These are phyloP conservation scores for Rhypophila decipiens DNA, from an alignment of 495 filamentous ascomycete species.

Conservation along the genomic window DNA sequence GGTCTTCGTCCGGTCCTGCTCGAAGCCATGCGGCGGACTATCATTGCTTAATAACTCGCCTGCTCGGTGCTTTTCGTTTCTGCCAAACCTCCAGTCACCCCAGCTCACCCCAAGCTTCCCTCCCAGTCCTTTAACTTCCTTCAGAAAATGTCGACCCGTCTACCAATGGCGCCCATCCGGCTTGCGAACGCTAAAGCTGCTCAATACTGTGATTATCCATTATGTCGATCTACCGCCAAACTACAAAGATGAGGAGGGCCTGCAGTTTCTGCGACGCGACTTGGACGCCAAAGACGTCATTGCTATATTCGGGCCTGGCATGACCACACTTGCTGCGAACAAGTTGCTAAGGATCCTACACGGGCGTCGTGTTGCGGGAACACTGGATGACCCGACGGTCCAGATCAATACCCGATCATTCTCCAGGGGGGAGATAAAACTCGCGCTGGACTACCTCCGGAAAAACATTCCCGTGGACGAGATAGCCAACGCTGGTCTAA, in stretches of 20 bases:
- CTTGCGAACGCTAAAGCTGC: conserved; percentile 19
- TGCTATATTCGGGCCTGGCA: conserved; percentile 52
- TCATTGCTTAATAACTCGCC: neutral
- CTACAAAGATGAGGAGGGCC: conserved; percentile 41
- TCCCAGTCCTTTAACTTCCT: neutral
- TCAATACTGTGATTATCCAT: conserved; percentile 23
- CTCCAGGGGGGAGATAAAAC: conserved; percentile 25
- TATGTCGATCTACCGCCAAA: conserved; percentile 41
- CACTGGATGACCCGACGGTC: conserved; percentile 52
- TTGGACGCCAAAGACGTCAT: conserved; percentile 52
- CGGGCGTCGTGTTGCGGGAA: conserved; percentile 66
- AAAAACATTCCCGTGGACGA: conserved; percentile 67
- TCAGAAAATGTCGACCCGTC: conserved; percentile 2
- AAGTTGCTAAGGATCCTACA: conserved; percentile 63
- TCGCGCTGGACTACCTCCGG: conserved; percentile 64
- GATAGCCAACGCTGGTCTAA: conserved; percentile 48
- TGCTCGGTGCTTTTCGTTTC: conserved; percentile 13
- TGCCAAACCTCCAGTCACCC: neutral
- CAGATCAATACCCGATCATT: conserved; percentile 26
- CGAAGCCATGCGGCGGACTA: too few species aligned
- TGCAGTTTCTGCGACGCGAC: conserved; percentile 38
- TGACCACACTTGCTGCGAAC: conserved; percentile 52
- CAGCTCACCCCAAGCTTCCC: neutral
- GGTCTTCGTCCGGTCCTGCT: conserved; percentile 15
- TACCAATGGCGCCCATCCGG: conserved; percentile 14